These are phyloP conservation scores for Turritis glabra DNA, from an alignment of 345 rosid genomes.

Conservation along the genomic window DNA sequence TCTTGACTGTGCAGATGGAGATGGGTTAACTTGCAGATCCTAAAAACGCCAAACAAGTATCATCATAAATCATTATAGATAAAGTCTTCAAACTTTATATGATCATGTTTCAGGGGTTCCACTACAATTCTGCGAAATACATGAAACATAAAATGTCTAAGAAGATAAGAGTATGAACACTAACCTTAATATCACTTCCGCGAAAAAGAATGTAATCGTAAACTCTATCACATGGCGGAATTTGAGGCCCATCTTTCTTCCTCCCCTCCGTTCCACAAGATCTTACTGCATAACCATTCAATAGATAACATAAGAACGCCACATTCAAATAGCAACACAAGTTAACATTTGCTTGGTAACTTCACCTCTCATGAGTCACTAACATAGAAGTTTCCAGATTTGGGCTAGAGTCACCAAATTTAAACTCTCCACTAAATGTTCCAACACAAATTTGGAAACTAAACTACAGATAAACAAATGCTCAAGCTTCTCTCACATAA, in stretches of 20 bases:
- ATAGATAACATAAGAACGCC: neutral
- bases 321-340: neutral
- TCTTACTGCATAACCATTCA: conserved; percentile 44
- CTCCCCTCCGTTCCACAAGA: conserved; percentile 69
- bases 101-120: neutral
- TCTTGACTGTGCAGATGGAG: conserved; percentile 62
- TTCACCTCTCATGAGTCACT: neutral
- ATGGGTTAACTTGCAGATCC: conserved; percentile 91
- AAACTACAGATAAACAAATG: neutral
- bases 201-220: conserved; percentile 64
- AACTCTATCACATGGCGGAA: conserved; percentile 51
- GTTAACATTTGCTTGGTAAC: neutral
- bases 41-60: conserved; percentile 36
- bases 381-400: conserved; percentile 1
- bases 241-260: conserved; percentile 57
- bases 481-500: neutral
- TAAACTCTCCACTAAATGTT: neutral
- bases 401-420: neutral
- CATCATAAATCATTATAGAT: neutral
- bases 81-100: neutral
- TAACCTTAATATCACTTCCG: conserved; percentile 65
- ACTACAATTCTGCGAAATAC: neutral
- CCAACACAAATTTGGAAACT: neutral
- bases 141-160: neutral
- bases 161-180: neutral